Percentiles rank a stretch among this genome's conserved stretches.
Evolutionary conservation across 805 yeast genomes (phyloP).

Genomic region (Wickerhamiella slavikovae): DNA sequence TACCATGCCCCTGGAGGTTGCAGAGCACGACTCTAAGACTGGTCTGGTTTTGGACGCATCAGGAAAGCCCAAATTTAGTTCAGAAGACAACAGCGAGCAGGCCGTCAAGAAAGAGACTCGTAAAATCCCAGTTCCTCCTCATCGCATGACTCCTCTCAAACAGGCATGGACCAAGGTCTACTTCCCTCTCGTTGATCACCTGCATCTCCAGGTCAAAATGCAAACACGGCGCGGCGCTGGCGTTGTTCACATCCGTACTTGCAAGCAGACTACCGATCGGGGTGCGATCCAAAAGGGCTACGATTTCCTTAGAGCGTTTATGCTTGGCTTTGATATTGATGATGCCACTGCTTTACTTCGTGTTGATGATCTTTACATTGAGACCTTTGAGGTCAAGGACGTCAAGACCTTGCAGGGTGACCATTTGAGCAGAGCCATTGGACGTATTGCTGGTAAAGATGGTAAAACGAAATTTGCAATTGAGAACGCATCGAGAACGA

Average conservation of each 20-base stretch:
- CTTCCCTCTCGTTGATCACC: slow-evolving; percentile 87
- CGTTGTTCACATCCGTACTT: slow-evolving; percentile 62
- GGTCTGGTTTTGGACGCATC: slow-evolving; percentile 49
- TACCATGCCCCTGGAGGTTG: slow-evolving; percentile 14
- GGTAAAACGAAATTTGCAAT: slow-evolving; percentile 98
- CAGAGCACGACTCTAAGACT: slow-evolving; percentile 11
- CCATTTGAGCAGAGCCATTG: slow-evolving; percentile 95
- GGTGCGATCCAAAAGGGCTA: slow-evolving; percentile 97
- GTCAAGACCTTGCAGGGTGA: slow-evolving; percentile 91
- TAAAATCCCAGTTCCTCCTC: slow-evolving; percentile 90
- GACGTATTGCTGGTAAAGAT: slow-evolving; percentile 98
- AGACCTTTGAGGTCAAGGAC: slow-evolving; percentile 91
- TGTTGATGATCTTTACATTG: slow-evolving; percentile 88
- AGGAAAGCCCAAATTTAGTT: slow-evolving; percentile 71
- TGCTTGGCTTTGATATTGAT: slow-evolving; percentile 90
- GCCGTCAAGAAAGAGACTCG: slow-evolving; percentile 67
- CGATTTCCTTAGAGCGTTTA: slow-evolving; percentile 87
- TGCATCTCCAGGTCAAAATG: slow-evolving; percentile 92
- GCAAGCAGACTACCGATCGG: slow-evolving; percentile 65
- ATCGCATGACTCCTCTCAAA: slow-evolving; percentile 86
- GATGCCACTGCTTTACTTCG: slow-evolving; percentile 90
- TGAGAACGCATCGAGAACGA: slow-evolving; percentile 94
- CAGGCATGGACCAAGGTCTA: slow-evolving; percentile 83
- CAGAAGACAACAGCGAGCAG: slow-evolving; percentile 43
- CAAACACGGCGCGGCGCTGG: slow-evolving; percentile 31